Evolutionary conservation across 164 flowering plant genomes (phyloP), one percentile per base, ranked within the genome.

Genomic region (Saururus chinensis): DNA sequence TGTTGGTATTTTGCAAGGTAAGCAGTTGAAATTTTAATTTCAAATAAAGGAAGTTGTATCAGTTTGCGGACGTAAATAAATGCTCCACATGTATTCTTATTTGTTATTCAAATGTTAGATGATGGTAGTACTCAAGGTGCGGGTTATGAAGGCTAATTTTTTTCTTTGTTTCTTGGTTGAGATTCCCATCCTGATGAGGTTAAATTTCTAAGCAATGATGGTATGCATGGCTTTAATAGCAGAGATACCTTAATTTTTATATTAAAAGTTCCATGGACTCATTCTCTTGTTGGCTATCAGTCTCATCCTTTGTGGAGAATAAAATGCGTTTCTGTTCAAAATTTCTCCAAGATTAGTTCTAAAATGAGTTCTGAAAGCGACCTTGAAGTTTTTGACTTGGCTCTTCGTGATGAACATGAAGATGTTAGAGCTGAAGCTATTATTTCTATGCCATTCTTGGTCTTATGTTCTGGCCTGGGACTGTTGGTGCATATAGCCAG

Each of bases 391-490:
- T 61, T 91, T 65, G 92, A 87, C 66, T 73, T 82, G 75, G 88
- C 87, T 64, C 84, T 86, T 66, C 62, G 57, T 62, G 97, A 95
- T 80, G 85, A 89, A 68, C 73, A 69, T 62, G 88, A 81, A 64
- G 89, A 87, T 69, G 99, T 95, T 64, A 79, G 88, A 80, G 72
- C 59, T 66, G 95, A 89, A 79, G 91, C 92, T 70, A 64, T 86
- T 59, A 68, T 70, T 60, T 81, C 93, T 22, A 76, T 95, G 81
- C 96, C 97, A 48, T 64, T 84, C 61, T 71, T 86, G 62, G 81
- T 80, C 63, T 60, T 89, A 54, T 78, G 76, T 75, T 82, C 89
- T 71, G 89, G 88, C 60, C 67, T 70, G 72, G 76, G 62, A 62
- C 51, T 70, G 41, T 75, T 85, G 11, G 19, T 77, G 30, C 73